Evolutionary conservation across 768 basidiomycete genomes (phyloP), one percentile per base, ranked within the genome.

Genomic region (Leccinum imitatum): DNA sequence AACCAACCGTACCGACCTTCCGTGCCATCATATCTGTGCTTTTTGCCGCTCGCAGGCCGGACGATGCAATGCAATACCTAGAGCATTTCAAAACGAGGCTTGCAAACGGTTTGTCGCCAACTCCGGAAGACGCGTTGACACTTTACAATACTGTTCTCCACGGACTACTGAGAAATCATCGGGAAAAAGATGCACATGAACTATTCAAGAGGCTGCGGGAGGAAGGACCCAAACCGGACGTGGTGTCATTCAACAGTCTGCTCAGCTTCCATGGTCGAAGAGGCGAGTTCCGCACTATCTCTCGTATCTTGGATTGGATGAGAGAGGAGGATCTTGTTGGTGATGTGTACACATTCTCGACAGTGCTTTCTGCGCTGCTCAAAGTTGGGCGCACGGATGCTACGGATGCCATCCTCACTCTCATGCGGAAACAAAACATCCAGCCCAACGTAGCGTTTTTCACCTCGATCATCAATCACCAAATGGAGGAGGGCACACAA

Each of bases 291-390:
- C 80, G 82, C 56, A 77, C 76, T 2, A 78, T 95, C 60, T 83
- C 85, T 3, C 63, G 72, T 17, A 71, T 86, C 23, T 74, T 98
- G 51, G 79, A 80, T 51, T 73, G 78, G 58, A 85, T 96, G 77
- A 72, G 77, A 25, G 69, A 77, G 14, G 78, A 75, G 2, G 79
- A 80, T 0, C 67, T 96, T 35, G 65, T 74, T 21, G 90, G 93
- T 7, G 92, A 98, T 70, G 84, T 90, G 11, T 85, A 87, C 73
- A 97, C 90, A 0, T 98, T 88, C 72, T 93, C 95, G 4, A 93
- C 87, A 13, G 80, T 98, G 33, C 84, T 98, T 17, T 84, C 87
- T 25, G 88, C 91, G 1, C 71, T 96, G 56, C 81, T 94, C 53
- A 84, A 83, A 63, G 83, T 83, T 14, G 86, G 87, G 10, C 80